These are phyloP conservation scores for Halocafeteria seosinensis DNA, from an alignment of 108 stramenopile genomes.

Conservation along the genomic window DNA sequence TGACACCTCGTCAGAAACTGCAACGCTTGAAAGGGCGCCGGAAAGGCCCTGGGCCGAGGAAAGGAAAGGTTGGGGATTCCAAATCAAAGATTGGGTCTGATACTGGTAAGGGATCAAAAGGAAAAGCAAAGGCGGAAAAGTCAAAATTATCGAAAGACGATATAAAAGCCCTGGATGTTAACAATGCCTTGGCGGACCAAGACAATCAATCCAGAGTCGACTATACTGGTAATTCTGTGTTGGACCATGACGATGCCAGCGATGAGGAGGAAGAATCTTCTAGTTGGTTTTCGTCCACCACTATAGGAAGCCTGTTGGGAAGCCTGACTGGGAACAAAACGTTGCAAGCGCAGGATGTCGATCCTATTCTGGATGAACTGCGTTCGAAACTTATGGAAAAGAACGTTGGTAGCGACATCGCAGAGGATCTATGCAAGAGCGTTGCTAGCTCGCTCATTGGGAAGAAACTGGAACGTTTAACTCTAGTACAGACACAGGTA, in stretches of 20 bases:
- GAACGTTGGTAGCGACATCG: conserved; percentile 72
- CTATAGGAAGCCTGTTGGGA: not conserved
- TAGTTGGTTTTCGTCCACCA: not conserved
- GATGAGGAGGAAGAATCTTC: not conserved
- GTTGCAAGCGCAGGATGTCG: conserved; percentile 26
- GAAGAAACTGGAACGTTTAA: conserved; percentile 16
- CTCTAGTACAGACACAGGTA: conserved; percentile 15
- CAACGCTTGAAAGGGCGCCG: too few relatives aligned
- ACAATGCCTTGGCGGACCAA: not conserved
- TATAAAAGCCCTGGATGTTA: not conserved
- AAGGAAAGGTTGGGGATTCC: too few relatives aligned
- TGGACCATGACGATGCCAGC: not conserved
- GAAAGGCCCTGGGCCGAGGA: too few relatives aligned
- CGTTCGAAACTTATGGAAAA: conserved; percentile 55
- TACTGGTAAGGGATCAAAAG: too few relatives aligned
- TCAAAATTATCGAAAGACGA: too few relatives aligned
- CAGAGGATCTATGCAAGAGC: conserved; percentile 22
- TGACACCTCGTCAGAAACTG: too few relatives aligned
- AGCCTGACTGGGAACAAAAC: conserved; percentile 3
- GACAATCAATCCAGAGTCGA: too few relatives aligned
- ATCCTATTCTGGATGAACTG: conserved; percentile 56
- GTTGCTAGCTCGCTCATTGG: conserved; percentile 27
- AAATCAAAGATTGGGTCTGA: too few relatives aligned
- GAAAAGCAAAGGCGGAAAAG: too few relatives aligned
- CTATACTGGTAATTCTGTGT: not conserved